Conservation (phyloP, 495 filamentous ascomycete species). For the Rostrohypoxylon terebratum region DNA sequence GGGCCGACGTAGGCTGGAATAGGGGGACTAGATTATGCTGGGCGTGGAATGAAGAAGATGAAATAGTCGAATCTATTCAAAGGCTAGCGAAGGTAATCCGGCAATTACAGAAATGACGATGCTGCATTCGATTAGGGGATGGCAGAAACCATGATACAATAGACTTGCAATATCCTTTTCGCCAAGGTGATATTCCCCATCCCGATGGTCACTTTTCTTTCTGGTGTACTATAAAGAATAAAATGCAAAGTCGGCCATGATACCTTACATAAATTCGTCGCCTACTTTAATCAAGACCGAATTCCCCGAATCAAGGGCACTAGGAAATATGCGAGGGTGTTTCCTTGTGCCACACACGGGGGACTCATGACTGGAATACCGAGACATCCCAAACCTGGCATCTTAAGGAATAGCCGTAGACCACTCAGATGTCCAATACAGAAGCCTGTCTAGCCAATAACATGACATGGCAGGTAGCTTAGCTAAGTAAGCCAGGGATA, state of each 20-base stretch:
- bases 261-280: too few species aligned
- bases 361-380: conserved; percentile 3
- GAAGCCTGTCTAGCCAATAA: background rate
- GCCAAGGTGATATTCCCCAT: too few species aligned
- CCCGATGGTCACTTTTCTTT: too few species aligned
- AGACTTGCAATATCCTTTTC: too few species aligned
- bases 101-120: background rate
- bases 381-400: conserved; percentile 13
- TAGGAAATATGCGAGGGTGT: conserved; percentile 32
- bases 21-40: conserved; percentile 71
- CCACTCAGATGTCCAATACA: background rate
- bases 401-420: background rate
- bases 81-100: conserved; percentile 58
- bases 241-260: too few species aligned
- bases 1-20: conserved; percentile 55
- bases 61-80: conserved; percentile 69
- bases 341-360: conserved; percentile 18
- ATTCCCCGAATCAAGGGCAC: background rate
- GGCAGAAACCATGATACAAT: background rate
- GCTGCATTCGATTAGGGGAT: too few species aligned
- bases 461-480: background rate
- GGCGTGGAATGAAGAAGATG: conserved; percentile 72
- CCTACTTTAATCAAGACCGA: background rate
- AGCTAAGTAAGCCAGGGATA: background rate
- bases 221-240: too few species aligned